These are phyloP conservation scores for Annulohypoxylon bovei DNA, from an alignment of 495 filamentous ascomycete genomes.

Conservation along the genomic window DNA sequence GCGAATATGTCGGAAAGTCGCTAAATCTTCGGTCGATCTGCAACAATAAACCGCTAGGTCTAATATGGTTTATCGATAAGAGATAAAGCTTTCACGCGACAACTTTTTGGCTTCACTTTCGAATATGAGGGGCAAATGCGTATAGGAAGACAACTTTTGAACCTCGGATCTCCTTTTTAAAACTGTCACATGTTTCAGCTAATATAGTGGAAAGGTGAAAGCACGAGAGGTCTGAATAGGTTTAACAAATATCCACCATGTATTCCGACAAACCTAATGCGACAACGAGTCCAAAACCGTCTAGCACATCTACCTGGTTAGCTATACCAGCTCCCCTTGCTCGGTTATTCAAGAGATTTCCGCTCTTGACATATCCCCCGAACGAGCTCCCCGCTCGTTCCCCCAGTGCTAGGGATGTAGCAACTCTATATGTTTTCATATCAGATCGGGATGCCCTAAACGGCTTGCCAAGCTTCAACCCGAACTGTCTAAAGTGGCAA, in stretches of 20 bases:
- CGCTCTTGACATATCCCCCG: conserved; percentile 77
- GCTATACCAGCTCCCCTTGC: conserved; percentile 80
- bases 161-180: background rate
- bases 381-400: conserved; percentile 78
- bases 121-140: background rate
- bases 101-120: conserved; percentile 16
- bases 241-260: conserved; percentile 22
- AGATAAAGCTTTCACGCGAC: background rate
- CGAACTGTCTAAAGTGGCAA: conserved; percentile 96
- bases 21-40: conserved; percentile 25
- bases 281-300: conserved; percentile 22
- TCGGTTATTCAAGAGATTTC: conserved; percentile 83
- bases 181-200: too few relatives aligned
- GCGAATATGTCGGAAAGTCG: conserved; percentile 36
- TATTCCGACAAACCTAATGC: conserved; percentile 22
- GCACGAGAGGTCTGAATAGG: background rate
- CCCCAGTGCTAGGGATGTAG: conserved; percentile 59
- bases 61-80: conserved; percentile 31
- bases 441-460: conserved; percentile 68
- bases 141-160: background rate
- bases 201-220: too few relatives aligned
- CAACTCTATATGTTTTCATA: conserved; percentile 81
- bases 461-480: conserved; percentile 86
- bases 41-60: background rate
- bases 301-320: conserved; percentile 53